Evolutionary conservation across 495 filamentous ascomycete species (phyloP), one percentile per base, ranked within the genome.

Genomic region (Xylaria longipes): DNA sequence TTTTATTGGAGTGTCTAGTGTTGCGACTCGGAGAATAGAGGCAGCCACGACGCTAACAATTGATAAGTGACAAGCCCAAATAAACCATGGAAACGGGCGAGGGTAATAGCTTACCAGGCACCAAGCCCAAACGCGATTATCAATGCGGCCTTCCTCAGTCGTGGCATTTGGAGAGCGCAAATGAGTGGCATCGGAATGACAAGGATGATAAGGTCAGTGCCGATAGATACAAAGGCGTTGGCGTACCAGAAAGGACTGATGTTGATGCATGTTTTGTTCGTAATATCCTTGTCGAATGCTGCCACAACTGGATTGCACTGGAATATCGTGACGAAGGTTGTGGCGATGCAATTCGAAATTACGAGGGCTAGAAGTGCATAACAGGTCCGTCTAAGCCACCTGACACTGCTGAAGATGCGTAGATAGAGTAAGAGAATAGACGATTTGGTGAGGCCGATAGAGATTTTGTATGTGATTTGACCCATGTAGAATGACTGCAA

Each of bases 61-160:
- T 14, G 1, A 48, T 70, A 29, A 63, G 68, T 4, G 25, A 35
- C 0, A 25, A 11, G 20, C 7, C 8, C 1, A 12, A 5, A 37
- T 29, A 33, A 9, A 39, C 2, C 4, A 14, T 25, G 31, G 37
- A 31, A 37, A 27, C 15, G 1, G 45, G 52, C 15, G 20, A 22
- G 12, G n/a, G 15, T 25, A n/a, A n/a, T n/a, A 39, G n/a, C 77
- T 61, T 69, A 79, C 77, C 89, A 83, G 73, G 81, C 83, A 66
- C 89, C 89, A 0, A 91, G 79, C 1, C 83, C 82, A 72, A 91
- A 90, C 27, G 90, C 82, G 25, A 83, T 74, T 63, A 89, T 80
- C 15, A 91, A 74, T 0, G 81, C 84, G 37, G 81, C 29, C 73
- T 88, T 91, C 71, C 89, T 88, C 52, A 77, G 77, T 20, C 75